Conservation (phyloP, 805 yeast genomes). For the Starmerella sp. region DNA sequence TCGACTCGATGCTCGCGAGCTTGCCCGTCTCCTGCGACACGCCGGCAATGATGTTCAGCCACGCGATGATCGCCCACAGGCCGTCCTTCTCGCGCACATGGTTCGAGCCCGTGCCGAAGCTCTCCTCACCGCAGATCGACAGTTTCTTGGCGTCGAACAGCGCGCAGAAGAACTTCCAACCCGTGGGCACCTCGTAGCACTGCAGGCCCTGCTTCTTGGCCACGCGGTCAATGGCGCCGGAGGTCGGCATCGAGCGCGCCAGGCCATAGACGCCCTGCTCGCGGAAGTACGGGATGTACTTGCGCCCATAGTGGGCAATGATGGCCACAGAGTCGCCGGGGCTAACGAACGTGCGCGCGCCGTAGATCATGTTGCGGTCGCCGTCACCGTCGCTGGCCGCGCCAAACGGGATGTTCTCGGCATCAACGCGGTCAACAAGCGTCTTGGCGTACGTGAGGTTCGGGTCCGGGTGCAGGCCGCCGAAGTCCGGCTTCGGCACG, state of each 20-base stretch:
- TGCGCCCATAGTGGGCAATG: slow-evolving; percentile 83
- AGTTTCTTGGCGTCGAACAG: slow-evolving; percentile 85
- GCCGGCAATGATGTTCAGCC: slow-evolving; percentile 90
- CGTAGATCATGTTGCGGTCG: slow-evolving; percentile 97
- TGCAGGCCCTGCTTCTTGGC: slow-evolving; percentile 65
- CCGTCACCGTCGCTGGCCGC: slow-evolving; percentile 99
- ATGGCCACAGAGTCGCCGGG: slow-evolving; percentile 98
- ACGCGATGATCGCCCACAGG: slow-evolving; percentile 92
- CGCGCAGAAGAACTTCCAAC: slow-evolving; percentile 97
- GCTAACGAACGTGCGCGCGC: slow-evolving; percentile 85
- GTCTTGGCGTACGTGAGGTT: slow-evolving; percentile 88
- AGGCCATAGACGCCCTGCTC: slow-evolving; percentile 79
- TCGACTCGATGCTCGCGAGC: slow-evolving; percentile 59
- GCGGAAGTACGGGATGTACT: slow-evolving; percentile 78
- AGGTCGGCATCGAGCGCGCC: slow-evolving; percentile 96
- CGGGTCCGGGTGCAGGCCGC: slow-evolving; percentile 97
- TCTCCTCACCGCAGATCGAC: slow-evolving; percentile 96
- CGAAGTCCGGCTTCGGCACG: slow-evolving; percentile 77
- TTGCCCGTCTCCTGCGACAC: slow-evolving; percentile 52
- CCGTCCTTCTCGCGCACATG: slow-evolving; percentile 98
- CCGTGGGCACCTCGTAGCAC: slow-evolving; percentile 93
- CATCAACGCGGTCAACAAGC: slow-evolving; percentile 76
- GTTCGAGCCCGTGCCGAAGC: slow-evolving; percentile 95
- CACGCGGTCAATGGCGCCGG: slow-evolving; percentile 85
- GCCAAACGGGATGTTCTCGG: slow-evolving; percentile 74